A percentile compares a stretch with the other conserved stretches of the same genome.
Conservation (phyloP, 2,329 filamentous ascomycete species). For the Fusarium subtropicale region DNA sequence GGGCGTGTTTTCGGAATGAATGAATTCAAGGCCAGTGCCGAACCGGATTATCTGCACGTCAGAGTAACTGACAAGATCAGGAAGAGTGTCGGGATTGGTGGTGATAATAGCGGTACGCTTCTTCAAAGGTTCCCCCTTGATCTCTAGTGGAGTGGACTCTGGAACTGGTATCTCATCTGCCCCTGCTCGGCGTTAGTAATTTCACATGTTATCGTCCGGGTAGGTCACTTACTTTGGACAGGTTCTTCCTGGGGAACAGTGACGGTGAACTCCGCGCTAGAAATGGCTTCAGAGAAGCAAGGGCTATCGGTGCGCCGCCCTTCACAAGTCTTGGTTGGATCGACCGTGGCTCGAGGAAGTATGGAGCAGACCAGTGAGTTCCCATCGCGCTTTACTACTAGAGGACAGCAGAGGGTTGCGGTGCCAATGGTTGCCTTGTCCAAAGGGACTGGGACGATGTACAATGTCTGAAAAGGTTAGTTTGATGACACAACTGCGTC, state of each 20-base stretch:
- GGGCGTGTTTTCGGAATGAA: accelerated
- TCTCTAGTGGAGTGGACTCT: accelerated
- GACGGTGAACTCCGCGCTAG: slow-evolving; percentile 1
- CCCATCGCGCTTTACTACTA: slow-evolving; percentile 6
- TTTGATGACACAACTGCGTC: accelerated
- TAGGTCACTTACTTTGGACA: neutral
- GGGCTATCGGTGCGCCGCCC: neutral
- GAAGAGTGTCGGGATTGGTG: neutral
- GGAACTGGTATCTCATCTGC: accelerated
- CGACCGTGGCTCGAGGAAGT: neutral
- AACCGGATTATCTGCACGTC: slow-evolving; percentile 1
- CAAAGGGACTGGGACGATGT: slow-evolving; percentile 19
- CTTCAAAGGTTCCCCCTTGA: neutral
- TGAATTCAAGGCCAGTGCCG: slow-evolving; percentile 2
- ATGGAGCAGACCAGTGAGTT: slow-evolving; percentile 16
- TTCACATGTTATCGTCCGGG: too few species aligned
- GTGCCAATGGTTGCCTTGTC: slow-evolving; percentile 19
- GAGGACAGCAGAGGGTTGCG: slow-evolving; percentile 11
- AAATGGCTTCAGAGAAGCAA: slow-evolving; percentile 21
- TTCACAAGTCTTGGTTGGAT: neutral
- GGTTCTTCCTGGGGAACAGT: accelerated
- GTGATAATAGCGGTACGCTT: slow-evolving; percentile 7
- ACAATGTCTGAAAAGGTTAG: neutral
- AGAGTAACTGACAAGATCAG: neutral
- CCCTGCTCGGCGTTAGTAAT: neutral